Conservation (phyloP, 73 alveolate species). For the Loxodes magnus region DNA sequence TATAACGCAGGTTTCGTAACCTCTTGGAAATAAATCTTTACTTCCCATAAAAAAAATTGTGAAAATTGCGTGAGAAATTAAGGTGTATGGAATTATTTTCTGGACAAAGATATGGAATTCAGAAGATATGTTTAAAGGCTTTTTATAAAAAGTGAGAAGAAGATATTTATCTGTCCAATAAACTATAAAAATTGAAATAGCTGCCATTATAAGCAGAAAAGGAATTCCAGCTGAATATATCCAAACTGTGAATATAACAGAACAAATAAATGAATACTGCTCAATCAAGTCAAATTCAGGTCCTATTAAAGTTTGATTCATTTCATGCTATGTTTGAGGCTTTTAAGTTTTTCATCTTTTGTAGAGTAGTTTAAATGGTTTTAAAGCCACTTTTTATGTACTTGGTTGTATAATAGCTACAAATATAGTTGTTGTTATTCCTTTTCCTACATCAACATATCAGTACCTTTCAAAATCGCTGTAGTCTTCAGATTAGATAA, state of each 20-base stretch:
- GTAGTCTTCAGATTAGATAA: too few species aligned
- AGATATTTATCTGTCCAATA: constrained; percentile 49
- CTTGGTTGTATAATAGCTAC: too few species aligned
- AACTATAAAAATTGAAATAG: constrained; percentile 11
- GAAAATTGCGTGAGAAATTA: constrained; percentile 27
- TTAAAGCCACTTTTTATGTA: constrained; percentile 2
- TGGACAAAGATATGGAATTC: constrained; percentile 9
- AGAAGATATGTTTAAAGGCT: constrained; percentile 20
- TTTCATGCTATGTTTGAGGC: constrained; percentile 25
- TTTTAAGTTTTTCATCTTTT: constrained; percentile 21
- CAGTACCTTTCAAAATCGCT: neutral
- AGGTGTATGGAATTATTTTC: constrained; percentile 9
- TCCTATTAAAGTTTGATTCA: constrained; percentile 35
- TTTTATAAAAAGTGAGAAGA: constrained; percentile 19
- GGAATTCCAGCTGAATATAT: constrained; percentile 54
- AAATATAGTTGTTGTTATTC: too few species aligned
- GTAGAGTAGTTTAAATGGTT: too few species aligned
- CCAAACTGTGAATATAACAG: constrained; percentile 16
- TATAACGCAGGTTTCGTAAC: too few species aligned
- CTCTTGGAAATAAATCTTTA: constrained; percentile 7
- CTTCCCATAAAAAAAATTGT: constrained; percentile 27
- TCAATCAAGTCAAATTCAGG: constrained; percentile 44
- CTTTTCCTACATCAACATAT: constrained; percentile 10
- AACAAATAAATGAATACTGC: constrained; percentile 27
- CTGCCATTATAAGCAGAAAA: constrained; percentile 17